Evolutionary conservation across 1,139 yeast species (phyloP), one percentile per base, ranked within the genome.

Genomic region (Ogataea hybrid): DNA sequence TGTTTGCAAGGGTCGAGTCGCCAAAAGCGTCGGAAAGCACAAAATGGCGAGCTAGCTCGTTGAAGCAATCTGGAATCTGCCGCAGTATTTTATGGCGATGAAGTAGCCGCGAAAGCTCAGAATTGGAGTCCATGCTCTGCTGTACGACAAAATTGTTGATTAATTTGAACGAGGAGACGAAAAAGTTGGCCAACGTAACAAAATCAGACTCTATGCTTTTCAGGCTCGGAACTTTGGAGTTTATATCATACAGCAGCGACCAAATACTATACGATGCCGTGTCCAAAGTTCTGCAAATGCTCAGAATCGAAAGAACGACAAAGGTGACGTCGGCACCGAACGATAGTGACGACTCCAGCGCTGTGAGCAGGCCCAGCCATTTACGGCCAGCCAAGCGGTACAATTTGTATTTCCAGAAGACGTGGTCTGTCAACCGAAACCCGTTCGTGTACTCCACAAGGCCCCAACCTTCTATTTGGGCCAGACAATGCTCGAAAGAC

Each of bases 161-260:
- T 5, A 38, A 15, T n/a, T 21, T n/a, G 22, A 32, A 28, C n/a
- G 27, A 17, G 7, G 28, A 33, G 15, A 38, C 36, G 39, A 47
- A 46, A 28, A 47, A 46, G 37, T 49, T 49, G 31, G 49, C 33
- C 20, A 50, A 28, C n/a, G 50, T 47, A n/a, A 49, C 12, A 25
- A 47, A 49, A 28, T 50, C 54, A 11, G 44, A 37, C 23, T 47
- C 51, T 8, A 33, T 22, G 20, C 48, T 41, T 31, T 41, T 35
- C 17, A 48, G 39, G 3, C 14, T 11, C 18, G 30, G 32, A 36
- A 47, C 36, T 9, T 38, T 41, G 6, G 42, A 20, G 28, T 47
- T 48, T 12, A 49, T 27, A 27, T 49, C 53, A 21, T 44, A 42
- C n/a, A 49, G 32, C 15, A 49, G 30, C 3, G 53, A 49, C 52